A percentile compares a stretch with the other conserved stretches of the same genome.
phyloP scores from a whole-genome alignment of 257 asterid genomes.

The Gentiana dahurica region DNA sequence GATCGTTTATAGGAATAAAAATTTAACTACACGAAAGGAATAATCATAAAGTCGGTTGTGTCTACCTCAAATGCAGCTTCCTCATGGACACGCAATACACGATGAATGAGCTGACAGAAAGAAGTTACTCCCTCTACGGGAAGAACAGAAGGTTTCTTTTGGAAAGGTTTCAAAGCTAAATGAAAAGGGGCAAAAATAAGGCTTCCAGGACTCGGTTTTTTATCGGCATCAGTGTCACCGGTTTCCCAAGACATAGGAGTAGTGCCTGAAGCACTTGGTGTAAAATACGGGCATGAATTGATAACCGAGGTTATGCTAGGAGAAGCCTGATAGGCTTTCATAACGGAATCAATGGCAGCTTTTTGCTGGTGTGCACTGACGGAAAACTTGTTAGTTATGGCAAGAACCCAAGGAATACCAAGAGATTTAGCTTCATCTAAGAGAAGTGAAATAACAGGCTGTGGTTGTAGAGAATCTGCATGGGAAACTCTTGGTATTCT shows the following conservation, averaged over 20 bases:
- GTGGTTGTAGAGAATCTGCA: conserved; percentile 37
- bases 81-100: conserved; percentile 55
- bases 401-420: conserved; percentile 94
- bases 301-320: conserved; percentile 63
- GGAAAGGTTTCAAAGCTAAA: conserved; percentile 62
- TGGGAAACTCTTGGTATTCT: conserved; percentile 62
- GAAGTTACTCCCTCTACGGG: conserved; percentile 80
- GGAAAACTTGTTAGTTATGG: conserved; percentile 85
- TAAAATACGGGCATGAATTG: conserved; percentile 85
- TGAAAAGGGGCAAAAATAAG: conserved; percentile 49
- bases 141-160: conserved; percentile 61
- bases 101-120: conserved; percentile 60
- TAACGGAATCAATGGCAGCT: conserved; percentile 54
- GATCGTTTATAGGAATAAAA: background rate
- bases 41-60: background rate
- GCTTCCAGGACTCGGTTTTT: conserved; percentile 24
- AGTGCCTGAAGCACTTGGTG: conserved; percentile 55
- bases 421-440: conserved; percentile 88
- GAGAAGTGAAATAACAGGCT: conserved; percentile 70
- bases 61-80: conserved; percentile 84
- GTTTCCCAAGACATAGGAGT: conserved; percentile 57
- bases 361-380: conserved; percentile 96
- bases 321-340: conserved; percentile 80
- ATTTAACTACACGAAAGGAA: background rate
- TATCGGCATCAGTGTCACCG: conserved; percentile 26